Base-by-base conservation (phyloP, 495 filamentous ascomycete genomes). In the Xylaria sp. region DNA sequence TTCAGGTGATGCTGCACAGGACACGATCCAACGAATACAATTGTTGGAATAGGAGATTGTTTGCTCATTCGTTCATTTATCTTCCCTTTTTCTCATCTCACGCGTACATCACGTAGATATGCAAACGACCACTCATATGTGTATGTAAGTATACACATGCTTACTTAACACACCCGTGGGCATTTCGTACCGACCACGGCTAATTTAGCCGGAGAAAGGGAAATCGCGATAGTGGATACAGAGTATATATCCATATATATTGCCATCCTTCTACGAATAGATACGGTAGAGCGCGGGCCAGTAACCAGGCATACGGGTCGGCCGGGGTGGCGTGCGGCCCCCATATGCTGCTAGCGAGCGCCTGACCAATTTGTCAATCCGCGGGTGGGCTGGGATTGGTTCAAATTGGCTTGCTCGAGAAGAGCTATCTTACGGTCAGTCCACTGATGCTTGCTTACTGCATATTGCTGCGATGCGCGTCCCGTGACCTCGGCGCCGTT, bases 401-500 rank as follows among this genome's bases (percentile, higher is more conserved):
- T 52, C 59, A 21, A 61, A 37, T 59, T 59, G 29, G n/a, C 11
- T 44, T 50, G 48, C n/a, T 19, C 40, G 17, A 3, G 57, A 67
- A 67, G 15, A 65, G 64, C 33, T 67, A 35, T 46, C 43, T 26
- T 2, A 21, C 9, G 21, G 66, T 43, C 48, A 21, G 64, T 19
- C 50, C 66, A 37, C 52, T 33, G 40, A 53, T 61, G 52, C 29
- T 35, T 61, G 52, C 43, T 46, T 61, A 69, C 67, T 69, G 67
- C 67, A 69, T 69, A 29, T 62, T 62, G 21, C 35, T 62, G 33
- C 21, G 48, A 55, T 70, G 58, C 68, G 68, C 46, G 44, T 70
- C 68, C 59, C 59, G 68, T 70, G 68, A 70, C 50, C 58, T 63
- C 68, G 48, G 44, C 59, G 68, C 68, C 68, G 59, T 70, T 63